Percentiles rank a stretch among this genome's conserved stretches.
Evolutionary conservation across 495 filamentous ascomycete species (phyloP).

Genomic region (Entonaema liquescens): DNA sequence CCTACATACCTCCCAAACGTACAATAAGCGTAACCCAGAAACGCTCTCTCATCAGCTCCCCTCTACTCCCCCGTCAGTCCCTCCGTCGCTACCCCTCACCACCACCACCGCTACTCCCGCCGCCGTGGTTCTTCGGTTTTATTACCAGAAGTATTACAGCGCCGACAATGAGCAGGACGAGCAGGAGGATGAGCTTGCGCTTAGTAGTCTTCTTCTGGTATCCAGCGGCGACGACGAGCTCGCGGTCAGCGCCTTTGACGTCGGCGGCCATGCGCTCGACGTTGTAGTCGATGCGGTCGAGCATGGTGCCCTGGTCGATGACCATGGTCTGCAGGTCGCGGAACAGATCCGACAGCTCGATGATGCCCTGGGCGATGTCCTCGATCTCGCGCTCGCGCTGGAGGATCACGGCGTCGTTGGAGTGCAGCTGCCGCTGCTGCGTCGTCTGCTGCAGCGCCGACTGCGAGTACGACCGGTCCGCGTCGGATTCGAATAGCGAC

Average conservation of each 20-base stretch:
- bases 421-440: constrained; percentile 70
- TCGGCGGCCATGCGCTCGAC: constrained; percentile 90
- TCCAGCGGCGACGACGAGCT: constrained; percentile 82
- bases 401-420: constrained; percentile 84
- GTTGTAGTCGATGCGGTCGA: constrained; percentile 98
- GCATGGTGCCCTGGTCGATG: constrained; percentile 97
- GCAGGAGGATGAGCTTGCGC: constrained; percentile 85
- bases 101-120: constrained; percentile 5
- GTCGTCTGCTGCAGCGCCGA: constrained; percentile 78
- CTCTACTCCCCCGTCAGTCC: neutral
- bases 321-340: constrained; percentile 95
- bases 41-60: neutral
- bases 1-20: constrained; percentile 21
- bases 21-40: neutral
- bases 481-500: constrained; percentile 86
- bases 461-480: constrained; percentile 91
- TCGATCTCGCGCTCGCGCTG: constrained; percentile 98
- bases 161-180: constrained; percentile 83
- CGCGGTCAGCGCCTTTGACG: constrained; percentile 90
- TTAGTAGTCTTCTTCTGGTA: constrained; percentile 91
- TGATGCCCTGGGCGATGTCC: constrained; percentile 96
- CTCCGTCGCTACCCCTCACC: neutral
- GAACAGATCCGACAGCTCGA: constrained; percentile 95
- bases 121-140: constrained; percentile 72
- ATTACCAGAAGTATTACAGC: constrained; percentile 86